Evolutionary conservation across 2,329 filamentous ascomycete species (phyloP), one percentile per base, ranked within the genome.

Genomic region (Botrytis pseudocinerea): DNA sequence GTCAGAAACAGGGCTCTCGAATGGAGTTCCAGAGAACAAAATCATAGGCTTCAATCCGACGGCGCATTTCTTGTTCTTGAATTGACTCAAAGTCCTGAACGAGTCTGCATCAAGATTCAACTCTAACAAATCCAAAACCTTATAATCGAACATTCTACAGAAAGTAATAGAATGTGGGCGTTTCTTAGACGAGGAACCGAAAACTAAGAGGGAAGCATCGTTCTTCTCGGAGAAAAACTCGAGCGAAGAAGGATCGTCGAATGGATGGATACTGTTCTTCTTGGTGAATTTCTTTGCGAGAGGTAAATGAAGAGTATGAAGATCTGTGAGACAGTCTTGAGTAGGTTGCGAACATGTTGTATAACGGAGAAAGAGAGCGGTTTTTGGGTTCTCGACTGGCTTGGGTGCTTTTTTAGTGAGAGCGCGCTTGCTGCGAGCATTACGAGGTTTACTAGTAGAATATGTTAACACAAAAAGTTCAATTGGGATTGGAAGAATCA

Each of bases 201-300:
- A 97, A 77, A 96, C 88, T 77, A 98, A 87, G 65, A 98, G 85
- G 63, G 91, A 92, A 80, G 93, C 91, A 82, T 99, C 96, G 84
- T 99, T 99, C 86, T 98, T 99, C 81, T 95, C 91, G 76, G 92
- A 92, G 86, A 99, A 95, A 86, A 99, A 99, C 84, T 98, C 94
- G 77, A 98, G 88, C 70, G 92, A 95, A 42, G 91, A 87, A 76
- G 92, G 85, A 82, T 97, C 94, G 83, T 98, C 95, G 83, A 99
- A 99, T 2, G 96, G 96, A 83, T 96, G 94, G 79, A 97, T 92
- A 78, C 90, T 87, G 83, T 99, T 99, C 86, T 98, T 98, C 88
- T 98, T 99, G 83, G 90, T 93, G 85, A 99, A 97, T 78, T 95
- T 94, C 83, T 97, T 92, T 76, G 91, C 91, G 75, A 95, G 87